phyloP scores from a whole-genome alignment of 441 rosid genomes.

The Bocquillonia castaneifolia region DNA sequence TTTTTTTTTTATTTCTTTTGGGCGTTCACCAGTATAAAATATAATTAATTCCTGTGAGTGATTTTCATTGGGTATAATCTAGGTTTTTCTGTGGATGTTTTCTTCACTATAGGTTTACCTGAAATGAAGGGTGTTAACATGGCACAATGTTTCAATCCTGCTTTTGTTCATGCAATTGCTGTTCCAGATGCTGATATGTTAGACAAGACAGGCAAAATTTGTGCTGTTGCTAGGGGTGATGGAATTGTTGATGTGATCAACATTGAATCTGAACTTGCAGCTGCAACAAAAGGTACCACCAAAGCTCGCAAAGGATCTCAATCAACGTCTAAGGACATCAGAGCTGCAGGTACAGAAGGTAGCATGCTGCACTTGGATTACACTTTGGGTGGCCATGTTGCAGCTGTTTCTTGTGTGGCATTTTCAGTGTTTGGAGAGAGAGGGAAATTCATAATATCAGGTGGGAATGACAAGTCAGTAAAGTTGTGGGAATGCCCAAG shows the following conservation, averaged over 20 bases:
- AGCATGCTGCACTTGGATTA: slow-evolving; percentile 68
- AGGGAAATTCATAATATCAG: slow-evolving; percentile 71
- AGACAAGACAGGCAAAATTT: slow-evolving; percentile 54
- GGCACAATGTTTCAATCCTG: slow-evolving; percentile 78
- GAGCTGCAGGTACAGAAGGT: slow-evolving; percentile 16
- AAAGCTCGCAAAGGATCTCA: slow-evolving; percentile 55
- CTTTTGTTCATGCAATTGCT: slow-evolving; percentile 78
- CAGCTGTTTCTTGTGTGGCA: slow-evolving; percentile 73
- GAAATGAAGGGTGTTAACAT: slow-evolving; percentile 33
- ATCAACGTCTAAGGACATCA: slow-evolving; percentile 36
- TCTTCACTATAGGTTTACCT: slow-evolving; percentile 41
- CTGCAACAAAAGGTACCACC: slow-evolving; percentile 32
- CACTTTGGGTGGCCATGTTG: slow-evolving; percentile 70
- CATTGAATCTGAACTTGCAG: slow-evolving; percentile 56
- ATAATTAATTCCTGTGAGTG: background rate
- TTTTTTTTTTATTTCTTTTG: slow-evolving; percentile 3
- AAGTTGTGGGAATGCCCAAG: slow-evolving; percentile 67
- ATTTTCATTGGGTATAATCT: too few relatives aligned
- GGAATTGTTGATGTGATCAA: slow-evolving; percentile 67
- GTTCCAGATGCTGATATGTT: slow-evolving; percentile 74
- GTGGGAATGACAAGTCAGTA: slow-evolving; percentile 79
- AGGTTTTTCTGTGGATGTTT: too few relatives aligned
- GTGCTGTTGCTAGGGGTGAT: slow-evolving; percentile 82
- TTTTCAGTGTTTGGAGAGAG: slow-evolving; percentile 69
- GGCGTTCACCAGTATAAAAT: background rate